Percentiles rank a stretch among this genome's conserved stretches.
Conservation (phyloP, 306 rosid species). For the Lablab purpureus region DNA sequence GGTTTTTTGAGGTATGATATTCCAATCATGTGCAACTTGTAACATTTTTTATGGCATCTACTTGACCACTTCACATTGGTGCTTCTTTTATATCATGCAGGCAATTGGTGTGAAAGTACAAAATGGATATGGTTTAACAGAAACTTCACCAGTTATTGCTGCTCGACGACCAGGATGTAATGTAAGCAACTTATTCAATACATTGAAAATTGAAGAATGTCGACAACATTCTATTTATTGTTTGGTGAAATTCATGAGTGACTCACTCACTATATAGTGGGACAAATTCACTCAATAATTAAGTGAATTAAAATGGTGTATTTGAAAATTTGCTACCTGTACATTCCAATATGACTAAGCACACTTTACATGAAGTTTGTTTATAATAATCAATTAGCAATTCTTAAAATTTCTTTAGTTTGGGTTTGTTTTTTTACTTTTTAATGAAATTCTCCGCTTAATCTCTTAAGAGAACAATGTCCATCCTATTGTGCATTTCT, state of each 20-base stretch:
- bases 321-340: background rate
- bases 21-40: slow-evolving; percentile 16
- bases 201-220: slow-evolving; percentile 11
- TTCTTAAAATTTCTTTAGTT: background rate
- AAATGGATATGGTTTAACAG: slow-evolving; percentile 97
- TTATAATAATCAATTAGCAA: background rate
- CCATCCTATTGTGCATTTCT: slow-evolving; percentile 49
- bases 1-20: slow-evolving; percentile 83
- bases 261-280: background rate
- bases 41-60: background rate
- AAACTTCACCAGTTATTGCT: slow-evolving; percentile 85
- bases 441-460: background rate
- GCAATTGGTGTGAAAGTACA: slow-evolving; percentile 86
- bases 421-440: background rate
- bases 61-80: slow-evolving; percentile 2
- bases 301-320: background rate
- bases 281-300: background rate
- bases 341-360: slow-evolving; percentile 7
- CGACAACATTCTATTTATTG: background rate
- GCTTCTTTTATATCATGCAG: slow-evolving; percentile 52
- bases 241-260: background rate
- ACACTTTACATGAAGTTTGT: slow-evolving; percentile 11
- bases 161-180: slow-evolving; percentile 77
- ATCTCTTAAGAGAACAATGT: slow-evolving; percentile 31
- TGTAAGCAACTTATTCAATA: slow-evolving; percentile 59